phyloP scores from a whole-genome alignment of 495 filamentous ascomycete species.

The Penicillium lagena region DNA sequence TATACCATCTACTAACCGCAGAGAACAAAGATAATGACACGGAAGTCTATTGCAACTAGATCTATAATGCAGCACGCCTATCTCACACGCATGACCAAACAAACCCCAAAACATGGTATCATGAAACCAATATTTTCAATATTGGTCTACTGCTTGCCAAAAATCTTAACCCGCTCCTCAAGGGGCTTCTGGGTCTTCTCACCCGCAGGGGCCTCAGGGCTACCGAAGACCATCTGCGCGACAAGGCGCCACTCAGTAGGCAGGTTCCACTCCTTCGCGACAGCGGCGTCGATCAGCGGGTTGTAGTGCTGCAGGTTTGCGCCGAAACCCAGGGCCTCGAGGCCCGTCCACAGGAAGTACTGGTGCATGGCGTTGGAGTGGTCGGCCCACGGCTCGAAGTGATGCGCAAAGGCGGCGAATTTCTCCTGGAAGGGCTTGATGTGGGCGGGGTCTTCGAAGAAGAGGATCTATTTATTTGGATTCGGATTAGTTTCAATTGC shows the following conservation, averaged over 20 bases:
- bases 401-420: conserved; percentile 34
- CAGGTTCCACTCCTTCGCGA: conserved; percentile 39
- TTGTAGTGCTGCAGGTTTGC: conserved; percentile 54
- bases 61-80: background rate
- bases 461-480: conserved; percentile 33
- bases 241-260: conserved; percentile 40
- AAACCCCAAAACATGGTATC: no score
- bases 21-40: no score
- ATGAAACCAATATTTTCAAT: no score
- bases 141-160: conserved; percentile 13
- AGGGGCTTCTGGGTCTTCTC: conserved; percentile 33
- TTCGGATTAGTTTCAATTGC: no score
- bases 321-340: conserved; percentile 46
- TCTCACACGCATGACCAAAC: no score
- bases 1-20: no score
- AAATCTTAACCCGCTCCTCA: conserved; percentile 34
- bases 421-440: conserved; percentile 39
- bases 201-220: conserved; percentile 22
- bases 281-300: conserved; percentile 38
- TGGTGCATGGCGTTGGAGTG: conserved; percentile 52
- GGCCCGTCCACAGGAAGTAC: conserved; percentile 48
- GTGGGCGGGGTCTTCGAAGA: conserved; percentile 44
- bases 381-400: conserved; percentile 44
- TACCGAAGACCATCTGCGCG: conserved; percentile 49
- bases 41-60: background rate